A percentile compares a stretch with the other conserved stretches of the same genome.
phyloP scores from a whole-genome alignment of 2,329 filamentous ascomycete species.

The Venturia aucupariae region DNA sequence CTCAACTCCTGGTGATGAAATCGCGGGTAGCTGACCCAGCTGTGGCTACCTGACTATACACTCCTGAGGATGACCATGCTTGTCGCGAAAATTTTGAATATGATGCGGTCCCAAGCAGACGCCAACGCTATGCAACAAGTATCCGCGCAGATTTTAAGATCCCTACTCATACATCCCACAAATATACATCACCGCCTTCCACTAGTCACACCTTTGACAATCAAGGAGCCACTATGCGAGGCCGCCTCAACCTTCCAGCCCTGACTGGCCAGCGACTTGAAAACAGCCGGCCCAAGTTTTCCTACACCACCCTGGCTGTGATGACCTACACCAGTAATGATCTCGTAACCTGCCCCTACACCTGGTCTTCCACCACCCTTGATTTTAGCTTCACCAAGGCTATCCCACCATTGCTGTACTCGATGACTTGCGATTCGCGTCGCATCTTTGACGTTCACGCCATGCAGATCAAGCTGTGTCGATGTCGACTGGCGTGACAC shows the following conservation, averaged over 20 bases:
- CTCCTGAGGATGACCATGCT: too few relatives aligned
- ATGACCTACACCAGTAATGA: slow-evolving; percentile 72
- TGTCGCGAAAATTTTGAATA: too few relatives aligned
- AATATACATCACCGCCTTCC: slow-evolving; percentile 12
- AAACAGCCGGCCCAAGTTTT: slow-evolving; percentile 71
- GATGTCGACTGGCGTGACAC: slow-evolving; percentile 58
- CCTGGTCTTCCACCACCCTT: slow-evolving; percentile 33
- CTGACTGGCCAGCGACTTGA: slow-evolving; percentile 60
- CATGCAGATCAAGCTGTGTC: slow-evolving; percentile 67
- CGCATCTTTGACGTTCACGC: slow-evolving; percentile 70
- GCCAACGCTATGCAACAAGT: neutral
- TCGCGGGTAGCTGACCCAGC: too few relatives aligned
- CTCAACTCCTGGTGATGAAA: too few relatives aligned
- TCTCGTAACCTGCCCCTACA: slow-evolving; percentile 51
- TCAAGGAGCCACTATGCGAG: slow-evolving; percentile 51
- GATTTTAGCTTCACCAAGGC: slow-evolving; percentile 55
- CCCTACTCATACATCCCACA: neutral
- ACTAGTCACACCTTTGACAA: slow-evolving; percentile 52
- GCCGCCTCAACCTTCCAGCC: slow-evolving; percentile 75
- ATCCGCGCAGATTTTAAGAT: neutral
- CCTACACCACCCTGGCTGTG: slow-evolving; percentile 72
- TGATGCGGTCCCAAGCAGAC: neutral
- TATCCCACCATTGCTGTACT: slow-evolving; percentile 67
- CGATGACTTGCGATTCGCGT: slow-evolving; percentile 64
- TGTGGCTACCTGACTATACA: too few relatives aligned